Base-by-base conservation (phyloP, 2,329 filamentous ascomycete species). In the Ophiostoma piceae region DNA sequence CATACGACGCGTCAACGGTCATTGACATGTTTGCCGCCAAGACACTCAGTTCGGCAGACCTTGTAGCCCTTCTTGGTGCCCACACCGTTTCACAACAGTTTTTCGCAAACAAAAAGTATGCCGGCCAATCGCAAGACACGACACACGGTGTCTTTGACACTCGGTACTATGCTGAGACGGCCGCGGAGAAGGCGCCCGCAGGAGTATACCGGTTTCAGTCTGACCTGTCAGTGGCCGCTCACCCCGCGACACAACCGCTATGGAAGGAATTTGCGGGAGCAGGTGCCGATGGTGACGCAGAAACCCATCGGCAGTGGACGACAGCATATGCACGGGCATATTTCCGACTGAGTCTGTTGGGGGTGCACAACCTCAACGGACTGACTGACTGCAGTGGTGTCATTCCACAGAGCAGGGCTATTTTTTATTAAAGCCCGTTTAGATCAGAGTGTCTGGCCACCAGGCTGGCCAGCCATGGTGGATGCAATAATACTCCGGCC, bases 341-440 rank as follows among this genome's bases (percentile, higher is more conserved):
- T 72, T 79, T 85, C 54, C 83, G 84, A n/a, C 78, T 87, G 51
- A 84, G 82, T 39, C 77, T 87, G 3, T 80, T 87, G 12, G 85
- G 85, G 2, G 84, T 87, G 16, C 80, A 84, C 74, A 85, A 86
- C 74, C 83, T 87, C 76, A 86, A 87, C 75, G 76, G 79, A 29
- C 77, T 87, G 62, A 83, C 80, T 19, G 84, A 87, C 72, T 87
- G 85, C 79, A 84, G 83, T 11, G 81, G 82, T 73, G 83, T 83
- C 2, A 76, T 87, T 11, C 84, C 82, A 2, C 69, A 67, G 47
- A 7, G 68, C 0, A 70, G 66, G 16, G 26, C 26, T 2, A 12
- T 71, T 41, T 66, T 67, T 19, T 41, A 26, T 22, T 68, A 2
- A 22, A 8, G 43, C 19, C 43, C 5, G 8, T 35, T 8, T 35